Percentiles rank a stretch among this genome's conserved stretches.
Conservation (phyloP, 768 basidiomycete genomes). For the Pleurotus pulmonarius region DNA sequence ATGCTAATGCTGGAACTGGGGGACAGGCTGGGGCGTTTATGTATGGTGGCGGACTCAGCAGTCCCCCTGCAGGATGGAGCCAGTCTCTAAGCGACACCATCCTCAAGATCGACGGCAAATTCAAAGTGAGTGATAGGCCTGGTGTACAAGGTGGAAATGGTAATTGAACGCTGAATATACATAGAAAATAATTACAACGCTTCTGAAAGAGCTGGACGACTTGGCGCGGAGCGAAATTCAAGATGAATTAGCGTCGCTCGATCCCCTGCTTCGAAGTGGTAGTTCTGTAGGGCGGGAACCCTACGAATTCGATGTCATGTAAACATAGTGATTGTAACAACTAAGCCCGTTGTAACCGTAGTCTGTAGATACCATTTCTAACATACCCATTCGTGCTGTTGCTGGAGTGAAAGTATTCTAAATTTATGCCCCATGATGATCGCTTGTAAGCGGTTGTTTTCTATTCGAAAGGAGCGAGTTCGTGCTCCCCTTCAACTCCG, state of each 20-base stretch:
- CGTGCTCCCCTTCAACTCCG: no score
- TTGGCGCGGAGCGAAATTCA: slow-evolving; percentile 78
- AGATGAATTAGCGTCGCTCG: slow-evolving; percentile 78
- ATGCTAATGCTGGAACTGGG: slow-evolving; percentile 29
- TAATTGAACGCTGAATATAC: neutral
- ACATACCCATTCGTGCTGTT: no score
- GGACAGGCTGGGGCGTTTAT: slow-evolving; percentile 21
- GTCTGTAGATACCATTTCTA: no score
- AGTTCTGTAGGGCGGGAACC: slow-evolving; percentile 23
- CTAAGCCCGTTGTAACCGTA: no score
- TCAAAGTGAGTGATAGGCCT: slow-evolving; percentile 58
- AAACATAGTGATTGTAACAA: neutral
- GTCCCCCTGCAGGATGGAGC: slow-evolving; percentile 59
- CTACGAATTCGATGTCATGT: slow-evolving; percentile 32
- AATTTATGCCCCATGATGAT: no score
- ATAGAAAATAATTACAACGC: slow-evolving; percentile 77
- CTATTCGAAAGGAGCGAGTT: no score
- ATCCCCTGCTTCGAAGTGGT: slow-evolving; percentile 67
- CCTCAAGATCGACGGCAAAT: slow-evolving; percentile 75
- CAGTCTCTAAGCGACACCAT: slow-evolving; percentile 66
- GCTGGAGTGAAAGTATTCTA: no score
- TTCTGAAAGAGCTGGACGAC: slow-evolving; percentile 83
- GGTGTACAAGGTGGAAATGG: neutral
- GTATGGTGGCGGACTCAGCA: slow-evolving; percentile 23
- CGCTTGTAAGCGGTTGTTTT: no score